These are phyloP conservation scores for Phyllosticta citriasiana DNA, from an alignment of 2,329 filamentous ascomycete species.

Conservation along the genomic window DNA sequence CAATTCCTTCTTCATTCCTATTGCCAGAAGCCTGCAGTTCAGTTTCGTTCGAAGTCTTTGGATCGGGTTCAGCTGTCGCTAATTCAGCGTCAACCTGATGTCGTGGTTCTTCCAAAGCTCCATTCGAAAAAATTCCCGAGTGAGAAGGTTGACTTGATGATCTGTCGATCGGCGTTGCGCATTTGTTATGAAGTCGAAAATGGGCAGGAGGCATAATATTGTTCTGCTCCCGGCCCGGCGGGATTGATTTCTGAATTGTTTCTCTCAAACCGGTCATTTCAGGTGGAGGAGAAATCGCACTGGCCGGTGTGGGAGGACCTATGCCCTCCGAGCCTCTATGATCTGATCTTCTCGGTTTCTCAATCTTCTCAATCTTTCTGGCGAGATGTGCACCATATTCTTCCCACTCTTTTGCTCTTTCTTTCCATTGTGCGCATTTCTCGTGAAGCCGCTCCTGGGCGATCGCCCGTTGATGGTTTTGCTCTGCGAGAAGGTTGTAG, in stretches of 20 bases:
- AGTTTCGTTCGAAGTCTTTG: background rate
- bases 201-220: background rate
- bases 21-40: background rate
- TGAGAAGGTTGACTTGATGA: background rate
- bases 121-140: background rate
- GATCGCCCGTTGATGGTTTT: background rate
- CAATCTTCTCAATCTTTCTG: background rate
- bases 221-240: background rate
- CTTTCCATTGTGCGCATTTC: background rate
- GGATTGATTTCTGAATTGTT: background rate
- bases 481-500: background rate
- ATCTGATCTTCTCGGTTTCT: background rate
- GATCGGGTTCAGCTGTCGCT: background rate
- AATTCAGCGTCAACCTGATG: background rate
- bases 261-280: background rate
- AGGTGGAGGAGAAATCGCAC: background rate
- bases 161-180: background rate
- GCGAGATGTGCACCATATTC: background rate
- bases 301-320: background rate
- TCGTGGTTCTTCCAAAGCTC: background rate
- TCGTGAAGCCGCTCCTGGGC: background rate
- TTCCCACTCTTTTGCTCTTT: background rate
- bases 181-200: background rate
- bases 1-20: background rate
- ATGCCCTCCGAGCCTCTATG: background rate